Conservation (phyloP, 495 filamentous ascomycete species). For the Penicillium cinerascens region DNA sequence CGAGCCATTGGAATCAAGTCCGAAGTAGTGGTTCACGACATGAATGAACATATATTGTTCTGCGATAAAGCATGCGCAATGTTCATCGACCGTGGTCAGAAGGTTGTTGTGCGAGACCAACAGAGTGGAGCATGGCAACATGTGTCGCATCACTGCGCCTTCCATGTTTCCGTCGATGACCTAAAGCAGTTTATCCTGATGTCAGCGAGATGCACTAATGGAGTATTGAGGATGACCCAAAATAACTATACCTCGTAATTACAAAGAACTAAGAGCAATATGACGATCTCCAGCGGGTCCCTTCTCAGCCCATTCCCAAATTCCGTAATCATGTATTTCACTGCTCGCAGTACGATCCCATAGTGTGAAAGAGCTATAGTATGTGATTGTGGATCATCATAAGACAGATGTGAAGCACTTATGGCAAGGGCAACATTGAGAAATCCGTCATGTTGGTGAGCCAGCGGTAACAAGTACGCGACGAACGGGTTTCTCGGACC, state of each 20-base stretch:
- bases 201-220: neutral
- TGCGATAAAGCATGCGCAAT: constrained; percentile 1
- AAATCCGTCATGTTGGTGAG: neutral
- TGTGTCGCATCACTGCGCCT: constrained; percentile 1
- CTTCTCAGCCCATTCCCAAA: neutral
- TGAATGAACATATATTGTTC: neutral
- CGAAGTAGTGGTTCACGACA: neutral
- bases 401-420: neutral
- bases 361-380: neutral
- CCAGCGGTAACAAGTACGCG: neutral
- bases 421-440: neutral
- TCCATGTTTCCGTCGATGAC: neutral
- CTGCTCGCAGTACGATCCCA: neutral
- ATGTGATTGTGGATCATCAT: neutral
- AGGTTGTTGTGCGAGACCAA: neutral
- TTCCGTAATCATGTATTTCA: neutral
- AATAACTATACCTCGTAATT: constrained; percentile 2
- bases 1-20: neutral
- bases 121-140: neutral
- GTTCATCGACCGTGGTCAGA: neutral
- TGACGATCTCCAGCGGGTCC: neutral
- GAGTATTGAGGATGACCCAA: too few species aligned
- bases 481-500: neutral
- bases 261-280: neutral
- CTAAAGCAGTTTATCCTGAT: neutral